Evolutionary conservation across 2,329 filamentous ascomycete species (phyloP), one percentile per base, ranked within the genome.

Genomic region (Exophiala alcalophila): DNA sequence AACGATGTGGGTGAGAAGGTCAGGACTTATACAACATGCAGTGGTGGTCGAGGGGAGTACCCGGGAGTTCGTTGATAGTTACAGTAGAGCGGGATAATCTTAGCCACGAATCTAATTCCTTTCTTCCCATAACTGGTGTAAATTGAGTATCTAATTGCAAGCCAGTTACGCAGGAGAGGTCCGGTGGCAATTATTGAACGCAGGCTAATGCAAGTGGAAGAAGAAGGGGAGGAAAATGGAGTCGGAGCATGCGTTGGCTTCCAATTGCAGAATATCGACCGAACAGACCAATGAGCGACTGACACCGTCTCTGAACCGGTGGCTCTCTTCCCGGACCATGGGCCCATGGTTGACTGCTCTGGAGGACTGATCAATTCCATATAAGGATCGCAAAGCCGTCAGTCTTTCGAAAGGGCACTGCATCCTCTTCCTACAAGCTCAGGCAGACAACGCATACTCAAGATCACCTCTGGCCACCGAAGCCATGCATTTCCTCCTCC

Each of bases 1-100:
- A 58, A 42, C 16, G 40, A 49, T 2, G 39, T 68, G 8, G 47
- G 52, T 33, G 59, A 64, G 45, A 61, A 61, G 48, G 41, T 65
- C 0, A 62, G 49, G 48, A 40, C 34, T 42, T 67, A 66, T 53
- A 57, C 25, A 53, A 57, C 34, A 15, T 57, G 29, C 39, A 45
- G 19, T 56, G 46, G 35, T 44, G 54, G 34, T 53, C 49, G 26
- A 55, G 55, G 28, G 40, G 40, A 39, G 40, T 25, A 24, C 12
- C 29, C 28, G 10, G 34, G 12, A 41, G 29, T 41, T 8, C 25
- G 24, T 12, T 38, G 16, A 44, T 44, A 30, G 28, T 44, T 19
- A 38, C 30, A 26, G 40, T 21, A 27, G 29, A 39, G 21, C 28
- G 40, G 33, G 23, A 11, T 27, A 23, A 28, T 54, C 40, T 39